Evolutionary conservation across 2,329 filamentous ascomycete genomes (phyloP).

Genomic region (Nemania sp.): DNA sequence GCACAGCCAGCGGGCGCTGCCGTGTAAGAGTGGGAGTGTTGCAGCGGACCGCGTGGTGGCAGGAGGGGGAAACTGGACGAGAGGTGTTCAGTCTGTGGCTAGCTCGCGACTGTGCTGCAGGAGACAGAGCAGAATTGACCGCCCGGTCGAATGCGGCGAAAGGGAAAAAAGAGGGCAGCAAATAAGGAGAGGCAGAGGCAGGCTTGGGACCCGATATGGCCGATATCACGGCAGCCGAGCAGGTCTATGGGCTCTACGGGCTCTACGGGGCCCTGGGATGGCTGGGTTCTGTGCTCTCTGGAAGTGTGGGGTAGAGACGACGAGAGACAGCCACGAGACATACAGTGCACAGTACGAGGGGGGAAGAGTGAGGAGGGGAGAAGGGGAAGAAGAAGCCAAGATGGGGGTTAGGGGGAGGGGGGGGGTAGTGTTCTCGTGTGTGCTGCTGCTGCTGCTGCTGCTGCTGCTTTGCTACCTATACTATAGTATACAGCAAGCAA

Average conservation of each 20-base stretch:
- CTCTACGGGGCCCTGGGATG: constrained; percentile 22
- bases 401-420: not conserved
- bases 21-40: constrained; percentile 36
- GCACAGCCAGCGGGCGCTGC: constrained; percentile 23
- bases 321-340: constrained; percentile 21
- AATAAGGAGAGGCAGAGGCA: constrained; percentile 38
- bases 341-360: constrained; percentile 13
- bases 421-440: constrained; percentile 19
- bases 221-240: constrained; percentile 36
- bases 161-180: constrained; percentile 38
- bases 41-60: constrained; percentile 42
- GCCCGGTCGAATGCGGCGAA: constrained; percentile 40
- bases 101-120: constrained; percentile 39
- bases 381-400: constrained; percentile 11
- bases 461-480: no score
- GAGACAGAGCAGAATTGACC: constrained; percentile 38
- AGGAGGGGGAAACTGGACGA: constrained; percentile 38
- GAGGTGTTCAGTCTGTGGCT: constrained; percentile 39
- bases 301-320: constrained; percentile 29
- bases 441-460: not conserved
- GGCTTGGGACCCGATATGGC: constrained; percentile 39
- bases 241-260: constrained; percentile 30
- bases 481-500: no score
- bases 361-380: no score
- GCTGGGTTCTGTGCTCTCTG: constrained; percentile 7